Evolutionary conservation across 805 yeast genomes (phyloP).

Genomic region (Metschnikowia noctiluminum): DNA sequence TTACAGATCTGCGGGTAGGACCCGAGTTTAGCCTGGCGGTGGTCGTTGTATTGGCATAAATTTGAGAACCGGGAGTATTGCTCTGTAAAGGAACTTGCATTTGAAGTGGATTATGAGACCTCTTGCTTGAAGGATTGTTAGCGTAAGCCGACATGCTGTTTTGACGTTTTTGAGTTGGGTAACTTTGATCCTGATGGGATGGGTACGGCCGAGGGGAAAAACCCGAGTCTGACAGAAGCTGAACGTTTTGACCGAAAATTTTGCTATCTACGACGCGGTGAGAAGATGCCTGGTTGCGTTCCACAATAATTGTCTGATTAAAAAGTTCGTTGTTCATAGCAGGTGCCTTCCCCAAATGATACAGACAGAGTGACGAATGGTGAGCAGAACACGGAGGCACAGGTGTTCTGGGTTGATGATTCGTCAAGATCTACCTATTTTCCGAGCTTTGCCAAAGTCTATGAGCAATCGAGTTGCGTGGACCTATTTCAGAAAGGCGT

Average conservation of each 20-base stretch:
- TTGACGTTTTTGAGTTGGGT: constrained; percentile 37
- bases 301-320: constrained; percentile 7
- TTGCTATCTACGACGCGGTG: background rate
- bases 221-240: background rate
- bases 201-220: constrained; percentile 6
- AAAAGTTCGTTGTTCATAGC: constrained; percentile 15
- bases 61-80: constrained; percentile 14
- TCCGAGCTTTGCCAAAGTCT: background rate
- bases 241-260: background rate
- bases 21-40: constrained; percentile 6
- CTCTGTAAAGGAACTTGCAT: constrained; percentile 17
- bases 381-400: constrained; percentile 8
- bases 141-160: constrained; percentile 35
- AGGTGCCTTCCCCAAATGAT: constrained; percentile 1
- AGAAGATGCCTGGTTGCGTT: constrained; percentile 4
- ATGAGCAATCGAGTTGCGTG: background rate
- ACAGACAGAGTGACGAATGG: constrained; percentile 1
- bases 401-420: background rate
- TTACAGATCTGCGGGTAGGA: constrained; percentile 6
- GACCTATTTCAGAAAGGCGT: background rate
- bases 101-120: constrained; percentile 26
- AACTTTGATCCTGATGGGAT: constrained; percentile 5
- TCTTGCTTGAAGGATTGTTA: constrained; percentile 32
- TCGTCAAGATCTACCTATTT: background rate
- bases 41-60: constrained; percentile 6